Base-by-base conservation (phyloP, 2,329 filamentous ascomycete species). In the Aspergillus terreus region DNA sequence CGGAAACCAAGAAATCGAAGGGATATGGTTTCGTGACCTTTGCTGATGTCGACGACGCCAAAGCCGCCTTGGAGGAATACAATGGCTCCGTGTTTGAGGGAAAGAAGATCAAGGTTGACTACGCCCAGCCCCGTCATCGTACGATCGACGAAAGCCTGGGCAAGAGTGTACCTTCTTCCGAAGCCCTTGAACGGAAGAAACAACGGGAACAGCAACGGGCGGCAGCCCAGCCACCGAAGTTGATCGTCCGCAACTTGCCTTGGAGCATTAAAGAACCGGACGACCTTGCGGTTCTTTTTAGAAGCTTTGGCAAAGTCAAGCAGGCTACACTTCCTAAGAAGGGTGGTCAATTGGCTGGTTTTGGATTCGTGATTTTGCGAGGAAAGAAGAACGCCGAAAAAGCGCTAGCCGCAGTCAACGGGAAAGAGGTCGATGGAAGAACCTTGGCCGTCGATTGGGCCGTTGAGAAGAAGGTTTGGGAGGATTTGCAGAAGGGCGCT, bases 1-100 rank as follows among this genome's bases (percentile, higher is more conserved):
- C 88, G 14, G 79, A 85, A 58, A 95, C 92, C 2, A 96, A 96
- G 66, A 78, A 85, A 61, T 96, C 90, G 12, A 87, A 90, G 67
- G 92, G 94, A 15, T 99, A 91, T 71, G 94, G 94, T 48, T 99
- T 99, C 72, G 92, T 99, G 51, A 97, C 94, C 2, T 94, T 99
- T 64, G 90, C 92, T 62, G 94, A 99, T 67, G 82, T 88, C 27
- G 92, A 96, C 59, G 94, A 99, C 76, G 92, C 92, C 11, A 77
- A 85, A 58, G 82, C 86, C 57, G 95, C 94, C 15, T 82, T 88
- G 66, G 82, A 86, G 51, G 87, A 95, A 68, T 82, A 96, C 65
- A 84, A 96, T 70, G 88, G 89, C 56, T 80, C 87, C 43, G 75
- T 83, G 23, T 82, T 96, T 61, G 83, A 91, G 46, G 92, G 92